phyloP scores from a whole-genome alignment of 805 yeast genomes.

The Danielia reshetovae region DNA sequence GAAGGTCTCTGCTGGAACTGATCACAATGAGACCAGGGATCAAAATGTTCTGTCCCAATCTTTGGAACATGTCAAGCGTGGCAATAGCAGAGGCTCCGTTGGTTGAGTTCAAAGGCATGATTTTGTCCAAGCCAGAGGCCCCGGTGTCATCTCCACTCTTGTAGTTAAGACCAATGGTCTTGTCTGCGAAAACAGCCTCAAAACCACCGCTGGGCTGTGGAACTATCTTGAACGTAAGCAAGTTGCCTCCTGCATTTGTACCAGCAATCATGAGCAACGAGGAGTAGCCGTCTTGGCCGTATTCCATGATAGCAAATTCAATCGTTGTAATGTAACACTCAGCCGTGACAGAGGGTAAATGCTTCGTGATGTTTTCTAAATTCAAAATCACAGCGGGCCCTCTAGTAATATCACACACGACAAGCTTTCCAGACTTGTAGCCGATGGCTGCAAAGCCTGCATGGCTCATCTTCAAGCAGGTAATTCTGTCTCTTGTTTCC shows the following conservation, averaged over 20 bases:
- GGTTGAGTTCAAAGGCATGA: conserved; percentile 55
- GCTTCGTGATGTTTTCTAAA: conserved; percentile 25
- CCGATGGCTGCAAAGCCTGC: conserved; percentile 84
- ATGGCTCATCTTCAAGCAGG: conserved; percentile 64
- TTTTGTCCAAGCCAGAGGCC: conserved; percentile 47
- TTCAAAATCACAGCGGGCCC: conserved; percentile 66
- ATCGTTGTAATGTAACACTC: conserved; percentile 48
- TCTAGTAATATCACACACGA: conserved; percentile 69
- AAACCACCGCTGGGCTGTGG: conserved; percentile 64
- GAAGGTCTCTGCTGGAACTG: conserved; percentile 54
- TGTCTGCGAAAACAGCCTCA: conserved; percentile 48
- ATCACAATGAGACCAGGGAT: conserved; percentile 62
- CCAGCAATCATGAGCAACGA: conserved; percentile 76
- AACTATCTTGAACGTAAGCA: conserved; percentile 58
- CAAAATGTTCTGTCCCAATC: conserved; percentile 55
- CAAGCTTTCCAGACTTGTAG: conserved; percentile 67
- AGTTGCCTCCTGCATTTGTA: conserved; percentile 65
- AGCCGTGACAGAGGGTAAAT: conserved; percentile 29
- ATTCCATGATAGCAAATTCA: conserved; percentile 70
- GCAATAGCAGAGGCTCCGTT: conserved; percentile 69
- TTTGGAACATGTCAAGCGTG: conserved; percentile 49
- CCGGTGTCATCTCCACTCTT: conserved; percentile 39
- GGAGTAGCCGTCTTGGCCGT: conserved; percentile 64
- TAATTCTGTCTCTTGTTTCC: conserved; percentile 33
- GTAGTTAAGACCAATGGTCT: conserved; percentile 35